Evolutionary conservation across 768 basidiomycete species (phyloP).

Genomic region (Naematelia encephala): DNA sequence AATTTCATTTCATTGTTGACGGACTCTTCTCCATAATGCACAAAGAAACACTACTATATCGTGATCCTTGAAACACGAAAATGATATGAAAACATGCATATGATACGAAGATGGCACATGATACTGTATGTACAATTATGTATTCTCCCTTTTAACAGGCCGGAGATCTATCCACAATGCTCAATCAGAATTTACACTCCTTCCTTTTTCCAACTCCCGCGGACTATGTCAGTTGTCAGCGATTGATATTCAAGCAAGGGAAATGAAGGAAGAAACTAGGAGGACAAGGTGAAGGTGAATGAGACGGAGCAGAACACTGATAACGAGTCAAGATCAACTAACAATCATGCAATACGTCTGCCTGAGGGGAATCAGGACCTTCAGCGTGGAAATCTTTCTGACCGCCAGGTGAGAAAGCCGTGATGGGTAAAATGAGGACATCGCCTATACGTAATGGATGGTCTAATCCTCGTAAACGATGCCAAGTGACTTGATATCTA

Average conservation of each 20-base stretch:
- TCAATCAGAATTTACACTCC: constrained; percentile 6
- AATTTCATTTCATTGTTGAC: no score
- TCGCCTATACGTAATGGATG: constrained; percentile 49
- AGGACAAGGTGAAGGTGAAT: not conserved
- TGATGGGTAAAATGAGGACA: constrained; percentile 41
- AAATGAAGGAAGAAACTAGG: not conserved
- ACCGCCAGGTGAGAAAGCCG: constrained; percentile 38
- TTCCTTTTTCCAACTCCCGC: constrained; percentile 38
- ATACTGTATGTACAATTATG: no score
- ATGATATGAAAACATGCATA: no score
- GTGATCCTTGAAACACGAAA: no score
- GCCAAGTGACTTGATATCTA: constrained; percentile 43
- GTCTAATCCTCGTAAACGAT: constrained; percentile 29
- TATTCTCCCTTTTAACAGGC: no score
- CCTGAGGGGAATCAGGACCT: constrained; percentile 24
- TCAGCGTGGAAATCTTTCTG: constrained; percentile 32
- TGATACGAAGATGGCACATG: no score
- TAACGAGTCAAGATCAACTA: no score
- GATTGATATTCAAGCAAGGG: not conserved
- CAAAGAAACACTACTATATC: no score
- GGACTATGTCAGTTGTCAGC: constrained; percentile 14
- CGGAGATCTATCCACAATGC: not conserved
- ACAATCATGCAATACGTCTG: constrained; percentile 37
- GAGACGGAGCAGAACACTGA: not conserved
- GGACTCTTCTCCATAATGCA: no score